phyloP scores from a whole-genome alignment of 2,329 filamentous ascomycete species.

The Aspergillus persii region DNA sequence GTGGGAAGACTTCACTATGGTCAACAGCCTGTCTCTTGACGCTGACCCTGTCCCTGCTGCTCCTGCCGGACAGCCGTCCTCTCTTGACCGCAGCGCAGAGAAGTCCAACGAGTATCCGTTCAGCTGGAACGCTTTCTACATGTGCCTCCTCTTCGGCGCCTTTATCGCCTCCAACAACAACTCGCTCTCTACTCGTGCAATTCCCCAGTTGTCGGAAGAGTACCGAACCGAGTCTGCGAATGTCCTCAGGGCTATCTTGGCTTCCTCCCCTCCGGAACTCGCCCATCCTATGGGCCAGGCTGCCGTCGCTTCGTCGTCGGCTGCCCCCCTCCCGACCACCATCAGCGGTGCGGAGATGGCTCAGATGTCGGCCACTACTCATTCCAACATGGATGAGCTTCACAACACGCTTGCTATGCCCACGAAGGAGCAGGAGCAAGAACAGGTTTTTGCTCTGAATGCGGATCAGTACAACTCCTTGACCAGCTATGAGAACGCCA shows the following conservation, averaged over 20 bases:
- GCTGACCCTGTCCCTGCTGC: constrained; percentile 36
- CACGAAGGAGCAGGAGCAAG: constrained; percentile 79
- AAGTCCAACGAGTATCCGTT: constrained; percentile 66
- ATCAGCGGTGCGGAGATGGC: constrained; percentile 41
- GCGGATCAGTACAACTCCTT: constrained; percentile 86
- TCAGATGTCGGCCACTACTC: constrained; percentile 33
- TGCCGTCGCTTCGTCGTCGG: constrained; percentile 23
- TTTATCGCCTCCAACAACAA: constrained; percentile 88
- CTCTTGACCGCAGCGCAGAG: constrained; percentile 38
- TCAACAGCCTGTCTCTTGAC: constrained; percentile 57
- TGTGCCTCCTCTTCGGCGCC: constrained; percentile 94
- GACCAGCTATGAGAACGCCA: constrained; percentile 62
- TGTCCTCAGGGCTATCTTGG: constrained; percentile 47
- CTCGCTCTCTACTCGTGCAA: constrained; percentile 58
- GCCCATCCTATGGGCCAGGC: constrained; percentile 51
- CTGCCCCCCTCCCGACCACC: constrained; percentile 29
- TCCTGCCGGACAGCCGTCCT: constrained; percentile 14
- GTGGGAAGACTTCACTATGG: constrained; percentile 81
- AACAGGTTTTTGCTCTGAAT: constrained; percentile 83
- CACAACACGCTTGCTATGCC: constrained; percentile 69
- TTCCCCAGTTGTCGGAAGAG: constrained; percentile 46
- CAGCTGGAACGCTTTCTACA: constrained; percentile 70
- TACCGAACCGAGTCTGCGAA: constrained; percentile 49
- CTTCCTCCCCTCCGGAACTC: constrained; percentile 43
- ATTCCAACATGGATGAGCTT: constrained; percentile 59